A percentile compares a stretch with the other conserved stretches of the same genome.
Conservation (phyloP, 2,329 filamentous ascomycete species). For the Trichophyton schoenleinii region DNA sequence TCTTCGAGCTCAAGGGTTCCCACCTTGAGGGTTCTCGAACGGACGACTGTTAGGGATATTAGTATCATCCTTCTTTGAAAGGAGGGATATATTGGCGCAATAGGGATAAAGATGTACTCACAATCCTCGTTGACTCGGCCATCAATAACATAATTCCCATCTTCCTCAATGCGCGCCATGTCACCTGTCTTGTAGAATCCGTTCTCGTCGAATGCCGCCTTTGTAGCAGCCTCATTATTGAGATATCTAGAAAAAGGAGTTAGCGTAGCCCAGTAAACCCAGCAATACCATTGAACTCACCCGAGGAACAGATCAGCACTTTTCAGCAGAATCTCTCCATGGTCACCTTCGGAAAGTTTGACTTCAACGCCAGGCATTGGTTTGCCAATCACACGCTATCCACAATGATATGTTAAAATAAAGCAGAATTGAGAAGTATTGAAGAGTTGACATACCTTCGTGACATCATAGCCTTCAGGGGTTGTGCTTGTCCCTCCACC, state of each 20-base stretch:
- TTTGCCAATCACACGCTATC: slow-evolving; percentile 9
- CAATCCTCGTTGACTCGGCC: slow-evolving; percentile 14
- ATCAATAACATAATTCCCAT: slow-evolving; percentile 13
- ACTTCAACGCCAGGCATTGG: not conserved
- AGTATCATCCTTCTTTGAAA: not conserved
- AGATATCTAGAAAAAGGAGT: slow-evolving; percentile 7
- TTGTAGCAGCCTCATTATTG: slow-evolving; percentile 7
- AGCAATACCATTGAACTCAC: not conserved
- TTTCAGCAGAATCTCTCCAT: slow-evolving; percentile 11
- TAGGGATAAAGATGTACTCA: slow-evolving; percentile 6
- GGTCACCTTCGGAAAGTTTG: slow-evolving; percentile 8
- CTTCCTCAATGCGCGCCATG: slow-evolving; percentile 8
- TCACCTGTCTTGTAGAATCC: slow-evolving; percentile 17
- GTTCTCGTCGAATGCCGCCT: slow-evolving; percentile 10
- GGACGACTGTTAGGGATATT: not conserved
- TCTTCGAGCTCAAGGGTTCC: slow-evolving; percentile 13
- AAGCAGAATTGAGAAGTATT: not conserved
- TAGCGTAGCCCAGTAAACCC: not conserved
- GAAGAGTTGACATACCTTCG: not conserved
- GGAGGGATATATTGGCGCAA: not conserved
- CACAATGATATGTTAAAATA: not conserved
- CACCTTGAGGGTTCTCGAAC: slow-evolving; percentile 3
- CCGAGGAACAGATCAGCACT: slow-evolving; percentile 1
- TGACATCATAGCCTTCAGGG: not conserved
- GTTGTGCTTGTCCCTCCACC: not conserved